Conservation (phyloP, 441 rosid species). For the Gossypium gossypioides region DNA sequence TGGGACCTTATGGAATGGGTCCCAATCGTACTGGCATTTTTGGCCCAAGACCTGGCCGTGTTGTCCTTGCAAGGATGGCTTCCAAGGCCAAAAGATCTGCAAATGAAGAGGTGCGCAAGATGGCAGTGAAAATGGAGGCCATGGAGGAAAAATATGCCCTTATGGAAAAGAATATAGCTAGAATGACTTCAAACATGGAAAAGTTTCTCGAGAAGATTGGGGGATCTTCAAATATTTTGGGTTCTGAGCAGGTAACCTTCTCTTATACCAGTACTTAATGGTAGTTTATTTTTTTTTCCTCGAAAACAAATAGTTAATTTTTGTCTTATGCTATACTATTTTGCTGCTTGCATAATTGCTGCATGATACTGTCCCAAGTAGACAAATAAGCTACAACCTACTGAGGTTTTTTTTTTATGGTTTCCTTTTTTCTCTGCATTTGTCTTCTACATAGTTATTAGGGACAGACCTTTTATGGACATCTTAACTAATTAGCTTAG, state of each 20-base stretch:
- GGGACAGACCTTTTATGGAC: background rate
- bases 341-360: constrained; percentile 6
- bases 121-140: constrained; percentile 27
- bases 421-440: background rate
- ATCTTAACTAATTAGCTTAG: background rate
- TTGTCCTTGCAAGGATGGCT: constrained; percentile 15
- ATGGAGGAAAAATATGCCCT: constrained; percentile 28
- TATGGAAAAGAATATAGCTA: constrained; percentile 29
- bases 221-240: constrained; percentile 3
- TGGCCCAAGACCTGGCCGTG: constrained; percentile 17
- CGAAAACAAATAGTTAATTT: background rate
- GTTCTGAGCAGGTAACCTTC: constrained; percentile 17
- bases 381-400: constrained; percentile 2
- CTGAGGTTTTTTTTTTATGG: background rate
- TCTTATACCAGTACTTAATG: background rate
- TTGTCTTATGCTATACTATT: background rate
- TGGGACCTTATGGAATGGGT: constrained; percentile 23
- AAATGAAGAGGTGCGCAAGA: constrained; percentile 24
- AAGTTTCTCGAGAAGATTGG: constrained; percentile 21
- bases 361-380: constrained; percentile 9
- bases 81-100: constrained; percentile 23
- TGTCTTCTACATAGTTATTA: background rate
- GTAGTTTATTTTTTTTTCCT: background rate
- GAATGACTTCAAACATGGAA: constrained; percentile 25
- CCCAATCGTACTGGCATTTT: constrained; percentile 18